Base-by-base conservation (phyloP, 108 stramenopile genomes). In the Schizochytrium sp. region DNA sequence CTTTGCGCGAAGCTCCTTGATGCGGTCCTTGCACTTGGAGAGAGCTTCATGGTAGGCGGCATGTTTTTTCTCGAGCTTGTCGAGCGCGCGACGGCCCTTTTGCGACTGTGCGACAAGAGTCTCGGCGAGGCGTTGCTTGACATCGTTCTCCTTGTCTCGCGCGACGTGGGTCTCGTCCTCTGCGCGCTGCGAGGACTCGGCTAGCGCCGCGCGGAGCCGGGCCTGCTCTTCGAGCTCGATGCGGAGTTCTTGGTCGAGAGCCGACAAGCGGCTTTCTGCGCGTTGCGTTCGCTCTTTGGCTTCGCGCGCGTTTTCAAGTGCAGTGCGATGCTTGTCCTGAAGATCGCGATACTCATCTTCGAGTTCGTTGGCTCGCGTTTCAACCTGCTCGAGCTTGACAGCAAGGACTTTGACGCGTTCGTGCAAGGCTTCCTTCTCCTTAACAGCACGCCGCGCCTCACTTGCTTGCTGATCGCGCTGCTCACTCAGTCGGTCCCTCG, bases 381-480 rank as follows among this genome's bases (percentile, higher is more conserved):
- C 23, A 18, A 53, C 48, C 4, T 83, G 48, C 76, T 83, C 76
- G 76, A 83, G 51, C 76, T 83, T 83, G 76, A 53, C 76, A 5
- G 51, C 48, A 1, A 83, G 76, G 43, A 53, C 76, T 12, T 53
- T 47, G 16, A 83, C 76, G 25, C 51, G 45, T 34, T 83, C 76
- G 4, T 83, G 76, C 51, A 83, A 23, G n/a, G 76, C 51, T 12
- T 83, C 76, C 51, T 83, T 83, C 76, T 83, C 76, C 51, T 83
- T 83, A 1, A 53, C 51, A 6, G 76, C 51, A 45, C 76, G 76
- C 16, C 76, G 76, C 19, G 51, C 48, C 51, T 83, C 48, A 23
- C 48, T 53, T 6, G 48, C 28, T 34, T 83, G 48, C 25, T 4
- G 45, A 0, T 83, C 51, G 76, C 19, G 51, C 51, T 83, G 76